Percentiles rank a stretch among this genome's conserved stretches.
Evolutionary conservation across 192 early-diverging fungal species (phyloP).

Genomic region (Podila horticola): DNA sequence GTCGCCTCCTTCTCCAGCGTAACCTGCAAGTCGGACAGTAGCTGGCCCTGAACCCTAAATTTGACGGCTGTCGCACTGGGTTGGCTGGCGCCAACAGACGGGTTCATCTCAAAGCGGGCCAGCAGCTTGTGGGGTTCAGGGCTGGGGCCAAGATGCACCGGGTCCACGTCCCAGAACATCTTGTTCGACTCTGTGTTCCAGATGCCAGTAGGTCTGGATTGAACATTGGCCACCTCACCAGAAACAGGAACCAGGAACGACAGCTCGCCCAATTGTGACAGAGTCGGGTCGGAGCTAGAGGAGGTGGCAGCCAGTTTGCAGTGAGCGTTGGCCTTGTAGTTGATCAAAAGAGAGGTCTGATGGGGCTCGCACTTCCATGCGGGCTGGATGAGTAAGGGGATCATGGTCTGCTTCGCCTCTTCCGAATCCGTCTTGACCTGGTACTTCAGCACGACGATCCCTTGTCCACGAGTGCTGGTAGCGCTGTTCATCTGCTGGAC

Average conservation of each 20-base stretch:
- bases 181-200: constrained; percentile 61
- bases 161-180: constrained; percentile 61
- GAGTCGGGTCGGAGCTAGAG: too few relatives aligned
- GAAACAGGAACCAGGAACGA: constrained; percentile 60
- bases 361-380: constrained; percentile 66
- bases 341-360: constrained; percentile 56
- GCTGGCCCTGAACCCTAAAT: constrained; percentile 41
- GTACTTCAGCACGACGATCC: constrained; percentile 51
- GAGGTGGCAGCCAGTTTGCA: constrained; percentile 19
- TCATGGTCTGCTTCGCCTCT: constrained; percentile 21
- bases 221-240: constrained; percentile 55
- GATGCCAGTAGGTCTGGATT: constrained; percentile 59
- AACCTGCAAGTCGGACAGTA: constrained; percentile 44
- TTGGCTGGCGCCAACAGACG: constrained; percentile 45
- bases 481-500: constrained; percentile 12
- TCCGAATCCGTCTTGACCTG: constrained; percentile 45
- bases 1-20: constrained; percentile 1
- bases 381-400: constrained; percentile 50
- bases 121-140: constrained; percentile 51
- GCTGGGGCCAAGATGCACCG: constrained; percentile 19
- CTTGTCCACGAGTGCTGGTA: constrained; percentile 7
- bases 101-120: constrained; percentile 58
- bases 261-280: constrained; percentile 34
- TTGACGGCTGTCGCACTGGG: constrained; percentile 52
- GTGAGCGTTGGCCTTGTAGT: constrained; percentile 55